Evolutionary conservation across 768 basidiomycete genomes (phyloP).

Genomic region (Tricholoma sp.): DNA sequence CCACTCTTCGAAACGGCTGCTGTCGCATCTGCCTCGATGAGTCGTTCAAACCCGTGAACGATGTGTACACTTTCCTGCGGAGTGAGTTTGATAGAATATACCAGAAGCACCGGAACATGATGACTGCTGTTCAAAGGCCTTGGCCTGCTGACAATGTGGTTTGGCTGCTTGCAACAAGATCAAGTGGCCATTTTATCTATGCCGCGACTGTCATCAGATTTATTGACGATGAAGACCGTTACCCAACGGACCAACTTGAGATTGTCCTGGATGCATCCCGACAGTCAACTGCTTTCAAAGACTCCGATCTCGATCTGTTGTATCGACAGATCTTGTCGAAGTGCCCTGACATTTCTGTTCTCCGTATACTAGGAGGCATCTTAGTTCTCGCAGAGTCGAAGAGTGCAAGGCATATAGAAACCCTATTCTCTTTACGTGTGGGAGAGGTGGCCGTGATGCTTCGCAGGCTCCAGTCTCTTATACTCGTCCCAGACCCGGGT

Average conservation of each 20-base stretch:
- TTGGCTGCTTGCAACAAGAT: background rate
- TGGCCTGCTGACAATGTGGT: background rate
- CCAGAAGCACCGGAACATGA: background rate
- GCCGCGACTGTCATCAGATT: background rate
- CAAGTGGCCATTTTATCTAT: slow-evolving; percentile 6
- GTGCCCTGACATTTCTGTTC: too few species aligned
- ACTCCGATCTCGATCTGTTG: background rate
- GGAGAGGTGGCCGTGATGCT: too few species aligned
- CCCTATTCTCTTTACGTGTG: too few species aligned
- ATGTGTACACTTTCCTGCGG: background rate
- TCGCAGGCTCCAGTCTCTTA: too few species aligned
- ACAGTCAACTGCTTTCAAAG: background rate
- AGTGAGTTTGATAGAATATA: background rate
- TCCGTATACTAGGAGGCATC: too few species aligned
- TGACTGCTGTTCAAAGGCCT: background rate
- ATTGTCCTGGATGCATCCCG: background rate
- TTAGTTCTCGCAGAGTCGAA: too few species aligned
- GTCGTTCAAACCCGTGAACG: background rate
- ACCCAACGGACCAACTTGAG: background rate
- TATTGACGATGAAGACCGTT: slow-evolving; percentile 1
- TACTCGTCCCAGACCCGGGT: too few species aligned
- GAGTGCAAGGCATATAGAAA: too few species aligned
- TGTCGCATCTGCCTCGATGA: background rate
- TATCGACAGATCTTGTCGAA: background rate
- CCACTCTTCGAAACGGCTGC: background rate